These are phyloP conservation scores for Poterioochromonas sp. DNA, from an alignment of 352 stramenopile species.

Conservation along the genomic window DNA sequence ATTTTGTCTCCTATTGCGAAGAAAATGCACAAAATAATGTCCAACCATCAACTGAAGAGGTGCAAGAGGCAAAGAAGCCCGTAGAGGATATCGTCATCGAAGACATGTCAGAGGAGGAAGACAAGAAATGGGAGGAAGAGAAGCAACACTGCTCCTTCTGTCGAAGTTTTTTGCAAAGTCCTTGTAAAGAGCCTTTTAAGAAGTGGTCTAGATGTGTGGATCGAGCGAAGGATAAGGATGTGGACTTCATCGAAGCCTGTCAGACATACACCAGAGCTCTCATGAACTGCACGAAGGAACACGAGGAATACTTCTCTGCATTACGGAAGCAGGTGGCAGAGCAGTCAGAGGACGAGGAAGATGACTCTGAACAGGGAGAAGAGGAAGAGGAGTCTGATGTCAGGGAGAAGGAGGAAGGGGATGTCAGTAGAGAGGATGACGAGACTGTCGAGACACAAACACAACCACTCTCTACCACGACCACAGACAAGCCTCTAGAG, in stretches of 20 bases:
- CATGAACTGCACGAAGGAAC: neutral
- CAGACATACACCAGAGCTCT: neutral
- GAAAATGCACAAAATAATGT: too few relatives aligned
- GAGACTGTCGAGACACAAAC: too few relatives aligned
- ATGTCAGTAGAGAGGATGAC: too few relatives aligned
- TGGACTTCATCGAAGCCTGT: neutral
- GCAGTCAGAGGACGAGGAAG: neutral
- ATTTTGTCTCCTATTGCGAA: too few relatives aligned
- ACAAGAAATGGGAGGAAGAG: neutral
- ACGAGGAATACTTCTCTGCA: neutral
- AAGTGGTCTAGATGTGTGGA: slow-evolving; percentile 7
- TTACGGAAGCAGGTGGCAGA: neutral
- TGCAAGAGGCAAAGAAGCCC: neutral
- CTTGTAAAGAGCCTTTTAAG: neutral
- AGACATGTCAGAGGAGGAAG: neutral
- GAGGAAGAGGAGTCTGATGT: neutral
- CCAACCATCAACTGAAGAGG: too few relatives aligned
- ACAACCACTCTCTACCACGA: too few relatives aligned
- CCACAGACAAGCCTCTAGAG: too few relatives aligned
- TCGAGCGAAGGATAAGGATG: neutral
- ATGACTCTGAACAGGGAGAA: neutral
- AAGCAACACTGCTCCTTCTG: slow-evolving; percentile 5
- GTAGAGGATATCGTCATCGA: neutral
- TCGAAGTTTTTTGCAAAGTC: neutral
- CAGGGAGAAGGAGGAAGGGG: neutral